phyloP scores from a whole-genome alignment of 192 early-diverging fungal genomes.

The Phlyctochytrium bullatum region DNA sequence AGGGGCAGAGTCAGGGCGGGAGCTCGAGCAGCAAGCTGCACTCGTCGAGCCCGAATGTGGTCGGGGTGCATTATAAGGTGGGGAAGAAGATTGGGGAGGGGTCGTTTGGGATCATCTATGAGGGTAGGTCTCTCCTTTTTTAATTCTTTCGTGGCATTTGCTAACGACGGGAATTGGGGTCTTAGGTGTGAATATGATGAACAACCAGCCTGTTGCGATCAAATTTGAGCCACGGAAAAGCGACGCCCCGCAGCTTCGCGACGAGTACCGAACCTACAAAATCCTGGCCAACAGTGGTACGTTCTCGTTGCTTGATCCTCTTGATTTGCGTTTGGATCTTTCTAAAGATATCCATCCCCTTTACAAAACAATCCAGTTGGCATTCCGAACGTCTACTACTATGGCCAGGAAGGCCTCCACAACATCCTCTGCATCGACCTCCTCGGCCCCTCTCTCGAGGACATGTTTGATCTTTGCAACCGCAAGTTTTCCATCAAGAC shows the following conservation, averaged over 20 bases:
- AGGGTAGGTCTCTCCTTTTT: constrained; percentile 65
- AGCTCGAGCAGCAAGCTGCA: constrained; percentile 3
- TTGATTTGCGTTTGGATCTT: no score
- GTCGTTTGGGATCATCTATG: constrained; percentile 97
- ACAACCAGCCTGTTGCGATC: constrained; percentile 91
- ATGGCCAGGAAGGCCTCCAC: constrained; percentile 95
- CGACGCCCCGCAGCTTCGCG: constrained; percentile 94
- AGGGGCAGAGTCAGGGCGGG: neutral
- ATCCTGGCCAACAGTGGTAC: constrained; percentile 69
- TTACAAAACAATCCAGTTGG: constrained; percentile 66
- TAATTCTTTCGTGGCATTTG: neutral
- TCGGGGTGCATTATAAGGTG: constrained; percentile 94
- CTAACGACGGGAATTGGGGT: neutral
- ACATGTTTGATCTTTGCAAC: constrained; percentile 95
- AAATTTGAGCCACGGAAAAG: constrained; percentile 98
- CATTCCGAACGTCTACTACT: constrained; percentile 89
- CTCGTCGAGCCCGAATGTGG: constrained; percentile 60
- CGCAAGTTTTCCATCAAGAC: constrained; percentile 90
- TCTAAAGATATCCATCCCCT: neutral
- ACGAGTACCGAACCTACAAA: constrained; percentile 95
- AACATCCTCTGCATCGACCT: constrained; percentile 94
- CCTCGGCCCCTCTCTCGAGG: constrained; percentile 89
- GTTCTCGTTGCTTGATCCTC: neutral
- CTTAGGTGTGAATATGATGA: constrained; percentile 78
- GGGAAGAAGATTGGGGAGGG: constrained; percentile 97